A percentile compares a stretch with the other conserved stretches of the same genome.
These are phyloP conservation scores for Pseudocercospora fuligena DNA, from an alignment of 2,329 filamentous ascomycete species.

Conservation along the genomic window DNA sequence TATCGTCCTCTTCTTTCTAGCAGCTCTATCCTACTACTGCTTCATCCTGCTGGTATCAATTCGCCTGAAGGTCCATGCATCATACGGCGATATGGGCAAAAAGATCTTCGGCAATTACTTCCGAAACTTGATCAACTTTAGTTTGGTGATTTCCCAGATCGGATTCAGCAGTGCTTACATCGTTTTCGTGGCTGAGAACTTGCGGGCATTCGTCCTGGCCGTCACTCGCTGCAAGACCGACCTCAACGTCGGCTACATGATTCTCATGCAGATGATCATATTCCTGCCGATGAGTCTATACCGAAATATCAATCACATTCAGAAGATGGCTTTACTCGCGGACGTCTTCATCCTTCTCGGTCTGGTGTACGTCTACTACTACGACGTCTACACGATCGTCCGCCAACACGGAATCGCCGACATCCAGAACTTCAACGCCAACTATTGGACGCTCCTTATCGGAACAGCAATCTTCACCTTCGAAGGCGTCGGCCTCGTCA, in stretches of 20 bases:
- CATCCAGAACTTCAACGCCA: conserved; percentile 85
- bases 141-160: conserved; percentile 93
- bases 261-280: conserved; percentile 91
- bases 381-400: conserved; percentile 83
- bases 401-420: conserved; percentile 76
- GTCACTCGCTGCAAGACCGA: conserved; percentile 85
- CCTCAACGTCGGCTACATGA: conserved; percentile 86
- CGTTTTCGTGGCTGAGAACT: conserved; percentile 93
- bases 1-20: conserved; percentile 82
- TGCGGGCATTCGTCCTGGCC: conserved; percentile 92
- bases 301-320: conserved; percentile 95
- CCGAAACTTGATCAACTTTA: conserved; percentile 82
- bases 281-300: conserved; percentile 94
- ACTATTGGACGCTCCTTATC: conserved; percentile 96
- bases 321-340: conserved; percentile 89
- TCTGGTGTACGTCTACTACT: conserved; percentile 93
- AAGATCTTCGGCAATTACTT: conserved; percentile 90
- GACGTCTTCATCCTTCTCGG: conserved; percentile 94
- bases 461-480: conserved; percentile 99
- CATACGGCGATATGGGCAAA: conserved; percentile 95
- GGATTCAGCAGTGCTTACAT: conserved; percentile 95
- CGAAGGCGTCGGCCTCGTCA: conserved; percentile 95
- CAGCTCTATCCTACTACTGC: conserved; percentile 90
- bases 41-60: conserved; percentile 92
- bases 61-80: conserved; percentile 83